Conservation (phyloP, 352 stramenopile genomes). For the Pythium phragmiticola region DNA sequence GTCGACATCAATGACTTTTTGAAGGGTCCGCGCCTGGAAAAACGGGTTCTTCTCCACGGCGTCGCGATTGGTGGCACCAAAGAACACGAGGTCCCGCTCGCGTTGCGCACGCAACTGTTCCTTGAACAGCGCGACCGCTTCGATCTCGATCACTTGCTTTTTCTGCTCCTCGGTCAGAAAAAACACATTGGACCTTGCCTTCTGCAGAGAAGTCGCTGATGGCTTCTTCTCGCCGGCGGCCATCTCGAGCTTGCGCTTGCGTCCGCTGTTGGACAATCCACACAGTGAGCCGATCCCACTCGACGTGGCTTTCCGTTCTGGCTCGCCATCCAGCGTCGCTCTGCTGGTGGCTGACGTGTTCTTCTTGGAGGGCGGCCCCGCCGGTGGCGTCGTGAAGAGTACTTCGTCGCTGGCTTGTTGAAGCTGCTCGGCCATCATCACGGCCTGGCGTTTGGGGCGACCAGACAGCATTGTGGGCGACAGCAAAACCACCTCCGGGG, state of each 20-base stretch:
- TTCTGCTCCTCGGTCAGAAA: constrained; percentile 66
- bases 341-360: not conserved
- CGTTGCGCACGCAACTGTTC: constrained; percentile 62
- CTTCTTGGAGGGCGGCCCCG: constrained; percentile 2
- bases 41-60: constrained; percentile 57
- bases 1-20: constrained; percentile 27
- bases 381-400: constrained; percentile 26
- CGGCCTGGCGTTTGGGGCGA: constrained; percentile 56
- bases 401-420: not conserved
- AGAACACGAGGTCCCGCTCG: constrained; percentile 73
- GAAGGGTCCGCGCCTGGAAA: constrained; percentile 42
- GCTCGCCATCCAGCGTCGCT: constrained; percentile 21
- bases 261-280: constrained; percentile 18
- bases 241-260: constrained; percentile 70
- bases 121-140: constrained; percentile 57
- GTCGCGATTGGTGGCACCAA: constrained; percentile 28
- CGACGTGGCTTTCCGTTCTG: constrained; percentile 10
- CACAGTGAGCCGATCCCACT: not conserved
- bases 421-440: constrained; percentile 38
- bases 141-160: constrained; percentile 71
- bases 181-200: constrained; percentile 22
- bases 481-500: not conserved
- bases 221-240: constrained; percentile 25
- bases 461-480: constrained; percentile 31
- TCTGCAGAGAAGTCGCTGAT: not conserved